These are phyloP conservation scores for Adansonia madagascariensis DNA, from an alignment of 441 rosid genomes.

Conservation along the genomic window DNA sequence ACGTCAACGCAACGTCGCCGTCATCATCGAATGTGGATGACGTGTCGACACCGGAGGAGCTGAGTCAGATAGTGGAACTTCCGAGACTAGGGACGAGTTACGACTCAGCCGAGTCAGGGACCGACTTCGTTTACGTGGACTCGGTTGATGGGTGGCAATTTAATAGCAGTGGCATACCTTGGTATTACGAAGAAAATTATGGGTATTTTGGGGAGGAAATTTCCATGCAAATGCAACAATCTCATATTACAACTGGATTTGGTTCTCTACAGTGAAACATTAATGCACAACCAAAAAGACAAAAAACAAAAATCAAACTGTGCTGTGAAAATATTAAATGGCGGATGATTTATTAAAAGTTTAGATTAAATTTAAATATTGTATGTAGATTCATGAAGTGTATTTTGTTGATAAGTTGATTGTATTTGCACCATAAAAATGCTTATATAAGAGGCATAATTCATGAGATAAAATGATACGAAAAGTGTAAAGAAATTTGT, in stretches of 20 bases:
- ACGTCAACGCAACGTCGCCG: conserved; percentile 19
- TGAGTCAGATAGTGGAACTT: conserved; percentile 59
- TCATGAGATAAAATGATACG: too few species aligned
- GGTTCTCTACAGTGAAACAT: conserved; percentile 40
- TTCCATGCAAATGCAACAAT: conserved; percentile 39
- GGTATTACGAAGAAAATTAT: conserved; percentile 41
- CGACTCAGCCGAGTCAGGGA: conserved; percentile 48
- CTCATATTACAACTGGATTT: conserved; percentile 29
- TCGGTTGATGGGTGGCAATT: conserved; percentile 41
- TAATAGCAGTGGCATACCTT: conserved; percentile 42
- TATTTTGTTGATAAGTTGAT: too few species aligned
- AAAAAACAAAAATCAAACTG: not conserved
- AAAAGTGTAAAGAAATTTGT: too few species aligned
- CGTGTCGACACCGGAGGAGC: conserved; percentile 51
- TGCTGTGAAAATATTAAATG: not conserved
- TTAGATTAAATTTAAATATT: too few species aligned
- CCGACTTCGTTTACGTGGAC: conserved; percentile 57
- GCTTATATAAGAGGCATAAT: too few species aligned
- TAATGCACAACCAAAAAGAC: conserved; percentile 15
- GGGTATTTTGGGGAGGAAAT: conserved; percentile 42
- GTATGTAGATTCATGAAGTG: too few species aligned
- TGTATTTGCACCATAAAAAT: too few species aligned
- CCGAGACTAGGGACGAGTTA: conserved; percentile 58
- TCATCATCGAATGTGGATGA: conserved; percentile 35
- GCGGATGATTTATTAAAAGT: too few species aligned